Conservation (phyloP, 495 filamentous ascomycete species). For the Viridothelium virens region DNA sequence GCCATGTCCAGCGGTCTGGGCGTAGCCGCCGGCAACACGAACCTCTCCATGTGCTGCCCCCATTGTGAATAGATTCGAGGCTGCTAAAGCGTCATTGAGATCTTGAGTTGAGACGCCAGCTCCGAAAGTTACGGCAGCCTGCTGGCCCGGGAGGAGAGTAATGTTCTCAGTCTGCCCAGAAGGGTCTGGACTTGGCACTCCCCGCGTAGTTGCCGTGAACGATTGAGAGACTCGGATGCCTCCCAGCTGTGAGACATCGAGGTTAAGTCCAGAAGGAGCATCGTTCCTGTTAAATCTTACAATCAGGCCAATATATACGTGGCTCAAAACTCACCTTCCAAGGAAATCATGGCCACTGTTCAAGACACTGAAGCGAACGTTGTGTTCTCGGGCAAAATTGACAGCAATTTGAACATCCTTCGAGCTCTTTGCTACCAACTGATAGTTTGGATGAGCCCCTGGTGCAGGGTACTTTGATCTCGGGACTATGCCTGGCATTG, state of each 20-base stretch:
- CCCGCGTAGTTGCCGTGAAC: not conserved
- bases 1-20: slow-evolving; percentile 9
- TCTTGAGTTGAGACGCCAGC: not conserved
- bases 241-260: not conserved
- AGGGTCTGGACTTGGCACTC: not conserved
- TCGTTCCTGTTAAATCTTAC: not conserved
- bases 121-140: not conserved
- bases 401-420: not conserved
- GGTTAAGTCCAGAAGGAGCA: not conserved
- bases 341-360: not conserved
- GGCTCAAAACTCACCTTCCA: not conserved
- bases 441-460: not conserved
- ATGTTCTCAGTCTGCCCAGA: not conserved
- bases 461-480: not conserved
- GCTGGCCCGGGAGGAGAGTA: not conserved
- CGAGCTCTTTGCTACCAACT: not conserved
- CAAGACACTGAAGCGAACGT: not conserved
- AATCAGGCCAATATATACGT: not conserved
- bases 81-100: not conserved
- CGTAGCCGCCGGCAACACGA: not conserved
- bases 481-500: not conserved
- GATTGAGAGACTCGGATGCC: not conserved
- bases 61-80: not conserved
- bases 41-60: not conserved
- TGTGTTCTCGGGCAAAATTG: not conserved